phyloP scores from a whole-genome alignment of 257 asterid species.

The Rehmannia glutinosa region DNA sequence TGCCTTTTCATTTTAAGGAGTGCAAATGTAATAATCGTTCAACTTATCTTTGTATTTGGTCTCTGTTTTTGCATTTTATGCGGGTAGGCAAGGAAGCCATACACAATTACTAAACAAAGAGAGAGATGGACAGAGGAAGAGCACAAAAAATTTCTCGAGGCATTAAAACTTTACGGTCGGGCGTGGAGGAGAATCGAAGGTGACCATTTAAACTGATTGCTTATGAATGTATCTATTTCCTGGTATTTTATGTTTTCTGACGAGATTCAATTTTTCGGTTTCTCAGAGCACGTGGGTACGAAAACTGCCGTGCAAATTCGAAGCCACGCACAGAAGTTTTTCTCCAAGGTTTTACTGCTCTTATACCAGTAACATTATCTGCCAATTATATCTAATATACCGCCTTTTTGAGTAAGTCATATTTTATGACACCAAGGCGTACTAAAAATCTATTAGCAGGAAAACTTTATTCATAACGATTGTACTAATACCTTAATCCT shows the following conservation, averaged over 20 bases:
- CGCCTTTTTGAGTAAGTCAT: constrained; percentile 50
- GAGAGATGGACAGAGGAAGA: constrained; percentile 96
- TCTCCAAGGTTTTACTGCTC: constrained; percentile 83
- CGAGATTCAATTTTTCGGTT: not conserved
- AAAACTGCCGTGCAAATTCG: constrained; percentile 97
- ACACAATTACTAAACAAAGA: constrained; percentile 89
- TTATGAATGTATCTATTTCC: not conserved
- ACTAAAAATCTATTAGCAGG: constrained; percentile 15
- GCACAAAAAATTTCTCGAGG: constrained; percentile 83
- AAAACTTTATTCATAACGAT: not conserved
- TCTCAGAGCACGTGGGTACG: constrained; percentile 81
- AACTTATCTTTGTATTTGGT: not conserved
- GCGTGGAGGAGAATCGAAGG: constrained; percentile 98
- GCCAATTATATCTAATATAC: constrained; percentile 40
- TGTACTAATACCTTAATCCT: constrained; percentile 8
- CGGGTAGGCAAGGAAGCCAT: constrained; percentile 73
- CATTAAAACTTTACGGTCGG: constrained; percentile 81
- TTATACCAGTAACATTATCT: constrained; percentile 37
- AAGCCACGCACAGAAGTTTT: constrained; percentile 97
- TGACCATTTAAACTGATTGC: not conserved
- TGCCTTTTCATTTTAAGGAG: not conserved
- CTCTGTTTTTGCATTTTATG: not conserved
- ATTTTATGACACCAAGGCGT: constrained; percentile 44
- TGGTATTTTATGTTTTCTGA: not conserved
- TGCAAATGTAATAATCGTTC: not conserved